Evolutionary conservation across 768 basidiomycete genomes (phyloP), one percentile per base, ranked within the genome.

Genomic region (Mycena kentingensis): DNA sequence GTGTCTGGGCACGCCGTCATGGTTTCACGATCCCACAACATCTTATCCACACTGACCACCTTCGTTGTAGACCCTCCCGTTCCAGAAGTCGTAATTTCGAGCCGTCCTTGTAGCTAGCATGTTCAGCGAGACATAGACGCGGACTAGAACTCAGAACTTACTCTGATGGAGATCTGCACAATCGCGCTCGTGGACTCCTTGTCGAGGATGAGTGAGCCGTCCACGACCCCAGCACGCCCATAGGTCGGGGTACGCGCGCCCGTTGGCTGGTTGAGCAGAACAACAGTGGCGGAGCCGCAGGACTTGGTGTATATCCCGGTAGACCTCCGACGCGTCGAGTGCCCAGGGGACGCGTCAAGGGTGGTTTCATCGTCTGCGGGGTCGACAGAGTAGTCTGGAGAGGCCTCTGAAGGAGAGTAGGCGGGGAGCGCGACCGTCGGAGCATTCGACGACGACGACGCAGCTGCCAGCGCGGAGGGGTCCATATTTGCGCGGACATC

Each of bases 321-420:
- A 29, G 57, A 50, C 8, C 32, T 49, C 4, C 6, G 24, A 18
- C 50, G 42, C 27, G 36, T 44, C 18, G 37, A 45, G 8, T 18
- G 57, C 12, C 26, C 22, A 15, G 52, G 50, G 5, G 53, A 51
- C 2, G 44, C 31, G 25, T 55, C 50, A 13, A 59, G 42, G 22
- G 41, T 46, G 5, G 53, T 52, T 42, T 59, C 57, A n/a, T 59
- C 50, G 42, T n/a, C 21, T 22, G 50, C 53, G 3, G 53, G 57
- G 46, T 59, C 50, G 24, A 38, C 35, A 3, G 57, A 55, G 36
- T 59, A 59, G 31, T 41, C 48, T n/a, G 57, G 57, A 1, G 48
- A 42, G 3, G 57, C 49, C 24, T n/a, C n/a, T 5, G 49, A 37
- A 4, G 57, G 52, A 10, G 48, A 53, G 36, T 54, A 57, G 19